A percentile compares a stretch with the other conserved stretches of the same genome.
Conservation (phyloP, 163 green algal genomes). For the Scenedesmus sp. region DNA sequence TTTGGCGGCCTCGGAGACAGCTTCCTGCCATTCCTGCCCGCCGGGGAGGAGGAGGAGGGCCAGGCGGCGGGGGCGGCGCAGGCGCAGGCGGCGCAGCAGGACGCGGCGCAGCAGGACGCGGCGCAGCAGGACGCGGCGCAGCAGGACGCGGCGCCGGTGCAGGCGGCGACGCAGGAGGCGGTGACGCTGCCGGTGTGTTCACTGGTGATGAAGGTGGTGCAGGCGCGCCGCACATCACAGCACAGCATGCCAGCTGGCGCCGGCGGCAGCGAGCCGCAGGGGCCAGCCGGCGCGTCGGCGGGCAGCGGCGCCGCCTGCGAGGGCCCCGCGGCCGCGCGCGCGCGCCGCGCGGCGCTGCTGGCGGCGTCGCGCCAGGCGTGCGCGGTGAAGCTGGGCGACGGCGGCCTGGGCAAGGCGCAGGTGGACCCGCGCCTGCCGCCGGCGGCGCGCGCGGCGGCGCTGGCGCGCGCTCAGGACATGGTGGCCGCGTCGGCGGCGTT, state of each 20-base stretch:
- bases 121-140: neutral
- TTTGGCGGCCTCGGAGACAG: slow-evolving; percentile 70
- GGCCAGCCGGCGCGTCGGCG: neutral
- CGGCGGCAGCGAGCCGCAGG: neutral
- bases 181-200: slow-evolving; percentile 46
- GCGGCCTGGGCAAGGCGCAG: slow-evolving; percentile 14
- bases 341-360: neutral
- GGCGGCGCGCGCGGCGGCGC: slow-evolving; percentile 1
- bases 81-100: neutral
- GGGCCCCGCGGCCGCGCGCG: neutral
- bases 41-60: neutral
- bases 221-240: no score
- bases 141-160: neutral
- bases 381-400: slow-evolving; percentile 42
- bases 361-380: slow-evolving; percentile 9
- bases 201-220: slow-evolving; percentile 76
- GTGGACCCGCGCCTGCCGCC: slow-evolving; percentile 21
- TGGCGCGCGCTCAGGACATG: neutral
- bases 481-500: no score
- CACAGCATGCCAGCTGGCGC: slow-evolving; percentile 24
- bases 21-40: slow-evolving; percentile 66
- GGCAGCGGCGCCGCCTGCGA: neutral
- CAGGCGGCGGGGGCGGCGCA: neutral
- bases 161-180: neutral
- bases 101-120: neutral